These are phyloP conservation scores for Paramarasmius palmivorus DNA, from an alignment of 1,284 basidiomycete genomes.

Conservation along the genomic window DNA sequence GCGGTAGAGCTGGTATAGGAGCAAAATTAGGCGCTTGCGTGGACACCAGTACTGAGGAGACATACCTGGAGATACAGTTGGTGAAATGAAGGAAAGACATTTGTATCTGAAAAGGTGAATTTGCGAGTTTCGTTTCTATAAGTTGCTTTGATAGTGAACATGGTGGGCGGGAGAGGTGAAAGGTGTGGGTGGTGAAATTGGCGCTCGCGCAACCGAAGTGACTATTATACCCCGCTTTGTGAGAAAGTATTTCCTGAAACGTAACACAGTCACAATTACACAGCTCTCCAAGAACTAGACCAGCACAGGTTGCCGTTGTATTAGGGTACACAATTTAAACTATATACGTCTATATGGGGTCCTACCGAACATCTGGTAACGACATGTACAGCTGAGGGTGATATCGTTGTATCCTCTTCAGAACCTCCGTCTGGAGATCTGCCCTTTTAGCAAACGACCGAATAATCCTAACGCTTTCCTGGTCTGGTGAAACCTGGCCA, in stretches of 20 bases:
- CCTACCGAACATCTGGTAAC: slow-evolving; percentile 20
- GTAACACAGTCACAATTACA: too few relatives aligned
- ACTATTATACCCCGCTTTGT: slow-evolving; percentile 14
- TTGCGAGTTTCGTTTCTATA: slow-evolving; percentile 49
- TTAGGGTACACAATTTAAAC: too few relatives aligned
- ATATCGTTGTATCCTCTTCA: slow-evolving; percentile 47
- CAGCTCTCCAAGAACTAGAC: too few relatives aligned
- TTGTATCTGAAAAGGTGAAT: slow-evolving; percentile 37
- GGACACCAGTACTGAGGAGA: not conserved
- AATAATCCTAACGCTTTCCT: slow-evolving; percentile 50
- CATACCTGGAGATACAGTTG: slow-evolving; percentile 46
- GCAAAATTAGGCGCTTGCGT: slow-evolving; percentile 12
- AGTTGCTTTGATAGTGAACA: slow-evolving; percentile 53
- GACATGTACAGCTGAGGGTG: slow-evolving; percentile 56
- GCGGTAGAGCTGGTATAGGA: slow-evolving; percentile 54
- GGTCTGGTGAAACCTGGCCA: slow-evolving; percentile 44
- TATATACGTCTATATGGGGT: too few relatives aligned
- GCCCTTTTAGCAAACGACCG: slow-evolving; percentile 50
- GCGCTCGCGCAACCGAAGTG: slow-evolving; percentile 16
- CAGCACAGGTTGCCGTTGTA: too few relatives aligned
- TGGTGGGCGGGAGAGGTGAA: slow-evolving; percentile 19
- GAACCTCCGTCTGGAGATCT: slow-evolving; percentile 45
- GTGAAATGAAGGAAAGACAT: slow-evolving; percentile 44
- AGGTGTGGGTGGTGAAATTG: not conserved
- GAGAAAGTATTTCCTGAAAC: slow-evolving; percentile 13